phyloP scores from a whole-genome alignment of 169 alveolate species.

The Eimeria sp. region DNA sequence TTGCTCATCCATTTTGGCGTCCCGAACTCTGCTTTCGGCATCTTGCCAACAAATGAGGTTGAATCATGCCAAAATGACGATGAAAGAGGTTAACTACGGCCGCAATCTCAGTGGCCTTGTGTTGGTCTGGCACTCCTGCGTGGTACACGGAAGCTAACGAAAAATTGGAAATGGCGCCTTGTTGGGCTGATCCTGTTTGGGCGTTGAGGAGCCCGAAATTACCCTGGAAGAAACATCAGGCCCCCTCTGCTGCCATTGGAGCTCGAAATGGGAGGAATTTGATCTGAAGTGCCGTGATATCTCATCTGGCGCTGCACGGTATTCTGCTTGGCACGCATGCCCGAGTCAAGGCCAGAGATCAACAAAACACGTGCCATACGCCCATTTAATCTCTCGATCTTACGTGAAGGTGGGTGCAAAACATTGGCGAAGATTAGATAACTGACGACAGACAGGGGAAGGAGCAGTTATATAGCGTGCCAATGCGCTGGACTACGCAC shows the following conservation, averaged over 20 bases:
- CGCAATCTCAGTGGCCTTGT: background rate
- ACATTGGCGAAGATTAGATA: background rate
- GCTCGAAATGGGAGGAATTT: background rate
- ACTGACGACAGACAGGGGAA: background rate
- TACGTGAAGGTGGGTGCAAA: background rate
- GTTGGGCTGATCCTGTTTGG: background rate
- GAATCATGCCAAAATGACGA: background rate
- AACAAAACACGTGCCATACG: background rate
- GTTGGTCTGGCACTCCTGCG: background rate
- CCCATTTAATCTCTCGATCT: background rate
- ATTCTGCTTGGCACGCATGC: background rate
- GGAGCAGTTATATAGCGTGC: background rate
- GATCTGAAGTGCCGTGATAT: background rate
- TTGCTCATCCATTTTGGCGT: constrained; percentile 97
- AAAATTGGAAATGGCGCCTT: background rate
- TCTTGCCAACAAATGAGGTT: background rate
- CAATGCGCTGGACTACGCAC: background rate
- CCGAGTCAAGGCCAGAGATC: background rate
- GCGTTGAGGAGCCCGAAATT: background rate
- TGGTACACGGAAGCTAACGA: background rate
- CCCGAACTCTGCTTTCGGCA: constrained; percentile 94
- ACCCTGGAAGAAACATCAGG: constrained; percentile 8
- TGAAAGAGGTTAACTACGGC: background rate
- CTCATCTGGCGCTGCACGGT: background rate
- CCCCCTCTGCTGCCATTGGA: background rate